Base-by-base conservation (phyloP, 305 asterid genomes). In the Solanum aculeatissimum region DNA sequence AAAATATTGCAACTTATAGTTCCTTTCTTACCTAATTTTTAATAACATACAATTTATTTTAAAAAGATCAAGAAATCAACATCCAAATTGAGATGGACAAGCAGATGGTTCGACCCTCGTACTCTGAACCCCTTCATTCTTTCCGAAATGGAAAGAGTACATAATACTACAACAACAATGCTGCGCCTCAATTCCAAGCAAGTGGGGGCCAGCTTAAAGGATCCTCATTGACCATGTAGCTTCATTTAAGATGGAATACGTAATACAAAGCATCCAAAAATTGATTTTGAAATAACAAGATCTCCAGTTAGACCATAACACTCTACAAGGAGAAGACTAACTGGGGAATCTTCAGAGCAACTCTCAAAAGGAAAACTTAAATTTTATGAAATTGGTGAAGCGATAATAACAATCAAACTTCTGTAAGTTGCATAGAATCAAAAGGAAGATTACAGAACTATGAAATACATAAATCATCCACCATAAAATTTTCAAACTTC, bases 391-490 rank as follows among this genome's bases (percentile, higher is more conserved):
- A n/a, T 71, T 19, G 54, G 16, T 40, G 10, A 40, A 69, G 5
- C 10, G 53, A 38, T 40, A 42, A n/a, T 71, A 71, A n/a, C 19
- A 71, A 3, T 42, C 35, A 71, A 71, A 71, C 35, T 42, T 16
- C 42, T 1, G 15, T 9, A 27, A 49, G 58, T 75, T 75, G 54
- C 9, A 51, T 9, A 69, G 40, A 2, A 27, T 60, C 11, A 23
- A 29, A 18, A 16, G 14, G 14, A 75, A 51, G 42, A 45, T 13
- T 1, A 47, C 21, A 45, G 60, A 53, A 45, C 35, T 19, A 84
- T 9, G 29, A 54, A 58, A 45, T 87, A 88, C 70, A 19, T 5
- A 57, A 53, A 90, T 87, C 92, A 92, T 91, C 85, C 47, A 77
- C 13, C 58, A 74, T 72, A 47, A 72, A 42, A n/a, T 21, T 18